Conservation (phyloP, 108 stramenopile genomes). For the Cyclostephanos invisitatus region DNA sequence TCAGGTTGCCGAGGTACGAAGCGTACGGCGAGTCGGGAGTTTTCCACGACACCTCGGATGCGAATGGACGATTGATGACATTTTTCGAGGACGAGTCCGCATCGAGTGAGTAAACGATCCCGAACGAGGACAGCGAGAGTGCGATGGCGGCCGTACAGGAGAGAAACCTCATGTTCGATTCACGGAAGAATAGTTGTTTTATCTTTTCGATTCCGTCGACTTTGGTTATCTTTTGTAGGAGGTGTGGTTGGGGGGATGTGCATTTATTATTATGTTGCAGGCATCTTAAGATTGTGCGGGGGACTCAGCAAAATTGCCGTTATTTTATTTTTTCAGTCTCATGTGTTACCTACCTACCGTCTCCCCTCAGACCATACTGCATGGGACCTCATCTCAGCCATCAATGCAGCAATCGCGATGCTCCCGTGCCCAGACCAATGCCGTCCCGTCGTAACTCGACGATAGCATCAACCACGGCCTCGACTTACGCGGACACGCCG, state of each 20-base stretch:
- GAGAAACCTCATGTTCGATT: neutral
- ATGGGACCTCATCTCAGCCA: neutral
- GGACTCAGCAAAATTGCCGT: too few species aligned
- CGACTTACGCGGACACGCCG: constrained; percentile 56
- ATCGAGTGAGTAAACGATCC: neutral
- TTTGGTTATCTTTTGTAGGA: neutral
- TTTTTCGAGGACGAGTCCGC: neutral
- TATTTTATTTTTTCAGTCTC: too few species aligned
- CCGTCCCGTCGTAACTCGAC: constrained; percentile 73
- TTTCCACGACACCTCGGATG: constrained; percentile 48
- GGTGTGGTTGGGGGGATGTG: too few species aligned
- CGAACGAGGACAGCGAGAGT: neutral
- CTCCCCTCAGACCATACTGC: too few species aligned
- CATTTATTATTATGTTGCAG: too few species aligned
- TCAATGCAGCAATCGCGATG: constrained; percentile 9
- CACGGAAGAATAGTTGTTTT: too few species aligned
- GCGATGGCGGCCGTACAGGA: neutral
- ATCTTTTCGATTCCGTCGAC: neutral
- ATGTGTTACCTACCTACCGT: too few species aligned
- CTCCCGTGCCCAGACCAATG: constrained; percentile 68
- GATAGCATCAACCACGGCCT: constrained; percentile 58
- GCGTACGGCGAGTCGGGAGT: constrained; percentile 32
- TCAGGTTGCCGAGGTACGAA: constrained; percentile 52
- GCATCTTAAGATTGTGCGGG: too few species aligned
- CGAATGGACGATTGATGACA: constrained; percentile 17